phyloP scores from a whole-genome alignment of 2,329 filamentous ascomycete genomes.

The Colletotrichum costaricense region DNA sequence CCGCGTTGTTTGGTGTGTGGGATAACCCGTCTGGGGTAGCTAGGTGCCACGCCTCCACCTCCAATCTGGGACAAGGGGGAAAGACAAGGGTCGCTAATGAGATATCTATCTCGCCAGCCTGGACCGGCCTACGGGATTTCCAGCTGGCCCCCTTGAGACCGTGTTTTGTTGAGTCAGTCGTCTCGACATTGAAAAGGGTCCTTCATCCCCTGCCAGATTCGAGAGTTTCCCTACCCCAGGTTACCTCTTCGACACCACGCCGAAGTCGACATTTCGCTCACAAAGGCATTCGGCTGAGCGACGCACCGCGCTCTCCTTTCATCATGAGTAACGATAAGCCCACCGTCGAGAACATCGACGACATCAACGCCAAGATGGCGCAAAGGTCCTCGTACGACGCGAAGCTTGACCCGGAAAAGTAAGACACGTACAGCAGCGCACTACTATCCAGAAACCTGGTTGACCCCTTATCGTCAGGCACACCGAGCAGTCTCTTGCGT shows the following conservation, averaged over 20 bases:
- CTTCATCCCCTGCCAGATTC: not conserved
- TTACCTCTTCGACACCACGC: not conserved
- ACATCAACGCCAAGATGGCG: conserved; percentile 13
- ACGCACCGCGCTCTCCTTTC: not conserved
- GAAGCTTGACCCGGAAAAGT: conserved; percentile 18
- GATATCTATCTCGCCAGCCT: conserved; percentile 3
- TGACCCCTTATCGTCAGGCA: not conserved
- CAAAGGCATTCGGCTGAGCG: conserved; percentile 2
- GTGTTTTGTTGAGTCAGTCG: not conserved
- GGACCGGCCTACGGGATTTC: not conserved
- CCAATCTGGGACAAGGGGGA: not conserved
- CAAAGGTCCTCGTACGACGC: not conserved
- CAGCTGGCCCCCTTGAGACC: not conserved
- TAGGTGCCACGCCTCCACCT: conserved; percentile 5
- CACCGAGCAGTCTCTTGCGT: conserved; percentile 6
- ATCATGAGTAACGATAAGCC: conserved; percentile 23
- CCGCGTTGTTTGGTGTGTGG: conserved; percentile 22
- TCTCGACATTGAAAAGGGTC: not conserved
- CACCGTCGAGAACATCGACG: conserved; percentile 20
- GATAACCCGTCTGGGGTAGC: conserved; percentile 21
- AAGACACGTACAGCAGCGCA: not conserved
- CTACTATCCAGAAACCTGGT: not conserved
- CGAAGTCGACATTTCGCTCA: conserved; percentile 8
- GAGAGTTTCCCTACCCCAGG: not conserved
- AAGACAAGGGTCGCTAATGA: not conserved